These are phyloP conservation scores for Salix exigua DNA, from an alignment of 345 rosid species.

Conservation along the genomic window DNA sequence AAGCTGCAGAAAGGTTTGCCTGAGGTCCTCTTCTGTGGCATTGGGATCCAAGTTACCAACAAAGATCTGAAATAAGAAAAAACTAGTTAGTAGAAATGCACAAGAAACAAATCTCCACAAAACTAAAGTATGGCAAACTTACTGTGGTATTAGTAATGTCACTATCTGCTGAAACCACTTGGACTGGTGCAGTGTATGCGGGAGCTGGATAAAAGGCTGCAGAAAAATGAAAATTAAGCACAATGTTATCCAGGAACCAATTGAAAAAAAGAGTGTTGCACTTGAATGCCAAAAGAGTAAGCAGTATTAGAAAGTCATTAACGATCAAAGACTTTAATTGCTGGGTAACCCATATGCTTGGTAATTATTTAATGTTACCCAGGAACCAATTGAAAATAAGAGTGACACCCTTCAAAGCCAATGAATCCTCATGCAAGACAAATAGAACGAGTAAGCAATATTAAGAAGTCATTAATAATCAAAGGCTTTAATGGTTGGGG, in stretches of 20 bases:
- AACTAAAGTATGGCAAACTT: slow-evolving; percentile 26
- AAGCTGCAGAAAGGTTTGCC: slow-evolving; percentile 60
- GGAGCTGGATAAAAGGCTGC: slow-evolving; percentile 64
- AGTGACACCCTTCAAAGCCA: background rate
- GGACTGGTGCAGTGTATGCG: slow-evolving; percentile 59
- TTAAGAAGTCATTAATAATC: too few relatives aligned
- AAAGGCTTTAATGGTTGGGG: background rate
- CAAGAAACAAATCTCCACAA: slow-evolving; percentile 7
- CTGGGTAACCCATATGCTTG: background rate
- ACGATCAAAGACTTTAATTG: too few relatives aligned
- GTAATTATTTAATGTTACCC: background rate
- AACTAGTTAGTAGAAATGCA: slow-evolving; percentile 17
- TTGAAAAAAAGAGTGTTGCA: background rate
- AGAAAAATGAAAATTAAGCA: background rate
- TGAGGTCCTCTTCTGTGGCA: slow-evolving; percentile 79
- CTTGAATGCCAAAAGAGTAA: background rate
- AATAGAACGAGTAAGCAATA: too few relatives aligned
- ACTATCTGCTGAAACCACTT: slow-evolving; percentile 57
- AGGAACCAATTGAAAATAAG: background rate
- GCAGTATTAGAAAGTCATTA: too few relatives aligned
- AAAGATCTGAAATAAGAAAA: slow-evolving; percentile 53
- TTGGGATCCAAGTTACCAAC: slow-evolving; percentile 79
- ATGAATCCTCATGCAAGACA: too few relatives aligned
- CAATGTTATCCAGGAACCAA: background rate
- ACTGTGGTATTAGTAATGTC: slow-evolving; percentile 82